A percentile compares a stretch with the other conserved stretches of the same genome.
phyloP scores from a whole-genome alignment of 768 basidiomycete genomes.

The Flagelloscypha sp. region DNA sequence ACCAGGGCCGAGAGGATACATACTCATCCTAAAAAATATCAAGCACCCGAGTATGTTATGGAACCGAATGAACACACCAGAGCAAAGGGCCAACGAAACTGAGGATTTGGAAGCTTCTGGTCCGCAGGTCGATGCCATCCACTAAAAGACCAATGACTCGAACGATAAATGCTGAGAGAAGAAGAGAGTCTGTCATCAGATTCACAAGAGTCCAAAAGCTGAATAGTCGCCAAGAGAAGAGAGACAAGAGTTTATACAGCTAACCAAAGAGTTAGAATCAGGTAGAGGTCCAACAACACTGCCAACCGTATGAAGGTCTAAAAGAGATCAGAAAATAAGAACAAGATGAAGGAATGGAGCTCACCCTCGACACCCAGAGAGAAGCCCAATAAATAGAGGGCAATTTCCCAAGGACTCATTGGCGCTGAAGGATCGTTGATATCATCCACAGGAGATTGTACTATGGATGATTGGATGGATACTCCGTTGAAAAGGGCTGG shows the following conservation, averaged over 20 bases:
- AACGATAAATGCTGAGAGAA: conserved; percentile 66
- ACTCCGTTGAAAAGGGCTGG: no score
- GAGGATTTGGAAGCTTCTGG: conserved; percentile 80
- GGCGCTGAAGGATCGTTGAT: no score
- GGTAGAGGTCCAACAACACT: neutral
- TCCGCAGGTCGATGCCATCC: conserved; percentile 30
- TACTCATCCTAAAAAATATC: conserved; percentile 63
- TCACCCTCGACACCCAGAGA: conserved; percentile 77
- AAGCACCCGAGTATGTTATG: neutral
- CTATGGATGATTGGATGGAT: no score
- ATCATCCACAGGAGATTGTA: no score
- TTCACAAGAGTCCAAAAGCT: conserved; percentile 71
- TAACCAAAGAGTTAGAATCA: conserved; percentile 18
- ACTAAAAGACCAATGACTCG: conserved; percentile 51
- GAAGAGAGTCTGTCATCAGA: conserved; percentile 63
- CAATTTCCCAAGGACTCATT: conserved; percentile 79
- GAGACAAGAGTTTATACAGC: conserved; percentile 63
- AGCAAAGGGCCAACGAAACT: conserved; percentile 85
- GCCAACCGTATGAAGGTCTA: conserved; percentile 51
- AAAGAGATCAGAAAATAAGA: neutral
- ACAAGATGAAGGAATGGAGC: conserved; percentile 9
- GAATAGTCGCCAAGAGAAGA: conserved; percentile 76
- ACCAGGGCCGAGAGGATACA: conserved; percentile 18
- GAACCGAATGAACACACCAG: conserved; percentile 46
- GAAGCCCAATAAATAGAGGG: conserved; percentile 71